These are phyloP conservation scores for Juncus effusus DNA, from an alignment of 176 grass and related monocot species.

Conservation along the genomic window DNA sequence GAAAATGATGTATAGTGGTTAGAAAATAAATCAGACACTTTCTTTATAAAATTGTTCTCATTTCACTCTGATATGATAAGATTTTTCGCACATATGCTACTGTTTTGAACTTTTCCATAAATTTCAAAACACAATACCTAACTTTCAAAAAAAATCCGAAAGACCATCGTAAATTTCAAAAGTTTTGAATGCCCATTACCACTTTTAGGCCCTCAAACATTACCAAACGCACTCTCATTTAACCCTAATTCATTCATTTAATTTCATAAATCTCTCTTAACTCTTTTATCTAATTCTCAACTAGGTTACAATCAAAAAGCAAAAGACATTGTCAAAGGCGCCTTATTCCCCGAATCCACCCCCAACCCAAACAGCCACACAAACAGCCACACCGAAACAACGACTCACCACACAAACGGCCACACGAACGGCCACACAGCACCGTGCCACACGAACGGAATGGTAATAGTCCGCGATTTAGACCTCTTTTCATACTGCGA, in stretches of 20 bases:
- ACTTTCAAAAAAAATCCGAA: background rate
- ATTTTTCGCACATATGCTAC: background rate
- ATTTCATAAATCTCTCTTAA: background rate
- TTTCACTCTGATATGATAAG: background rate
- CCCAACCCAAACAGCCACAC: background rate
- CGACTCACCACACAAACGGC: constrained; percentile 2
- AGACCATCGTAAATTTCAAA: background rate
- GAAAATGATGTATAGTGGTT: constrained; percentile 8
- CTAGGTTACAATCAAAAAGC: constrained; percentile 84
- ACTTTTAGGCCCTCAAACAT: background rate
- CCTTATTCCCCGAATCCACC: constrained; percentile 90
- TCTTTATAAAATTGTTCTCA: background rate
- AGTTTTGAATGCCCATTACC: too few relatives aligned
- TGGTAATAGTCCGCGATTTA: constrained; percentile 77
- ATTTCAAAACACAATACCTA: too few relatives aligned
- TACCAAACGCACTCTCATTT: background rate
- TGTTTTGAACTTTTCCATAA: background rate
- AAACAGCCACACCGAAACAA: too few relatives aligned
- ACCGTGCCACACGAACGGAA: constrained; percentile 47
- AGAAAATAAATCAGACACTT: constrained; percentile 2
- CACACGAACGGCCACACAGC: constrained; percentile 63
- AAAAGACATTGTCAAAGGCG: constrained; percentile 71
- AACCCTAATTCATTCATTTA: background rate
- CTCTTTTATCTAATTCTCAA: background rate
- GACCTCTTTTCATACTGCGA: constrained; percentile 90